Conservation (phyloP, 2,329 filamentous ascomycete species). For the Botrytis fabae region DNA sequence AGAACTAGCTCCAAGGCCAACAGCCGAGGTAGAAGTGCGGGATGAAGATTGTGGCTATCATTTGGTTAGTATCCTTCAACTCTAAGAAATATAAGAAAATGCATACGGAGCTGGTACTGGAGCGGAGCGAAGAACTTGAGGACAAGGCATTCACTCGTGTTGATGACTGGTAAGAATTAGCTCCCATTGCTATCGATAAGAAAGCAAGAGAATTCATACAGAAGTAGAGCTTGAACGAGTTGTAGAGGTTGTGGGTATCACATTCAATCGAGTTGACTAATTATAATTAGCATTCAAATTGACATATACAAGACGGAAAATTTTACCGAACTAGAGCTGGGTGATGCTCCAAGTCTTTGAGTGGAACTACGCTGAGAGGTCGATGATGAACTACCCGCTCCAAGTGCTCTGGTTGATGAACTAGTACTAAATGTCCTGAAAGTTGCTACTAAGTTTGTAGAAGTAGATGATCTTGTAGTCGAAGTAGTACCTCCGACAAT, state of each 20-base stretch:
- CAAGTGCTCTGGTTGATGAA: too few relatives aligned
- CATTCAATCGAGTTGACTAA: too few relatives aligned
- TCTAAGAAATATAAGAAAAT: not conserved
- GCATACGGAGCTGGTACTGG: not conserved
- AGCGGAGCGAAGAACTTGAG: not conserved
- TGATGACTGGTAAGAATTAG: not conserved
- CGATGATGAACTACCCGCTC: not conserved
- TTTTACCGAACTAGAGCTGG: not conserved
- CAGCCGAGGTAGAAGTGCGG: not conserved
- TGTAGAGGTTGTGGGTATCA: too few relatives aligned
- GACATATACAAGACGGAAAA: too few relatives aligned
- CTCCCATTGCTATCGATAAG: not conserved
- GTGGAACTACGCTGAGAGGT: not conserved
- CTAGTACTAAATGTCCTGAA: not conserved
- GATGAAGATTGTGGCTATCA: not conserved
- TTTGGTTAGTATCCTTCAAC: not conserved
- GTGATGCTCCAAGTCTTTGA: not conserved
- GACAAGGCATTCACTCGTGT: not conserved
- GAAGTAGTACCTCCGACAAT: not conserved
- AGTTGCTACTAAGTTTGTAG: not conserved
- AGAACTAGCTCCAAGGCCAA: not conserved
- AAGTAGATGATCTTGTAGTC: not conserved
- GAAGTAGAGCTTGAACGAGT: not conserved
- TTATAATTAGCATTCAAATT: too few relatives aligned
- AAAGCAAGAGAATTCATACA: not conserved